Conservation (phyloP, 208 protist species). For the Porcisia hertigi region DNA sequence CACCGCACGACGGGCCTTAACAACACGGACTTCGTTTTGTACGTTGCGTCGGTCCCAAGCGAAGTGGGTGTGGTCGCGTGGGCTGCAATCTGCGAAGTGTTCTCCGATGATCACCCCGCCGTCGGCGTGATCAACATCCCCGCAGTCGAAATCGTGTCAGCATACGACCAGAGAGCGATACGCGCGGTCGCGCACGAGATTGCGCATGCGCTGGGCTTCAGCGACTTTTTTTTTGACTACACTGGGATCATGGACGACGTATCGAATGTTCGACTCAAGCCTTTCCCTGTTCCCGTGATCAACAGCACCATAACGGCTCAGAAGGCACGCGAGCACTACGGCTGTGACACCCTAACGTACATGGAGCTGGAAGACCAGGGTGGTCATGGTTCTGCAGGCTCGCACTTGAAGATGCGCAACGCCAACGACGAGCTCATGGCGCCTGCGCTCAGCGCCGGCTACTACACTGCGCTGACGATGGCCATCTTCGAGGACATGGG, state of each 20-base stretch:
- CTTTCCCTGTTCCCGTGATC: slow-evolving; percentile 25
- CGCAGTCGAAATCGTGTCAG: no score
- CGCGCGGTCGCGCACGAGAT: no score
- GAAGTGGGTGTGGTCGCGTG: no score
- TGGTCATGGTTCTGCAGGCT: background rate
- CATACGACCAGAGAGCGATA: no score
- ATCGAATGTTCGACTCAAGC: slow-evolving; percentile 39
- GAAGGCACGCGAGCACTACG: slow-evolving; percentile 62
- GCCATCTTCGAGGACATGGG: slow-evolving; percentile 79
- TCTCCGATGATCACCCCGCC: slow-evolving; percentile 22
- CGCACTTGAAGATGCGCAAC: no score
- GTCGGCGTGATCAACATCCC: no score
- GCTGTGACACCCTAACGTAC: slow-evolving; percentile 47
- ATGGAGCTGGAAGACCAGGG: slow-evolving; percentile 77
- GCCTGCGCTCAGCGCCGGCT: no score
- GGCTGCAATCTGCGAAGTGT: slow-evolving; percentile 39
- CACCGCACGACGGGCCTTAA: no score
- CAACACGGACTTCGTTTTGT: no score
- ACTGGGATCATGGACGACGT: slow-evolving; percentile 9
- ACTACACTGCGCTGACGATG: slow-evolving; percentile 83
- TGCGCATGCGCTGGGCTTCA: slow-evolving; percentile 71
- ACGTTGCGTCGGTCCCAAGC: no score
- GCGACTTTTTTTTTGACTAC: slow-evolving; percentile 15
- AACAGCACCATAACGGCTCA: slow-evolving; percentile 32
- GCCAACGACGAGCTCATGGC: no score